Percentiles rank a stretch among this genome's conserved stretches.
Conservation (phyloP, 805 yeast species). For the Ogataea paraovalis region DNA sequence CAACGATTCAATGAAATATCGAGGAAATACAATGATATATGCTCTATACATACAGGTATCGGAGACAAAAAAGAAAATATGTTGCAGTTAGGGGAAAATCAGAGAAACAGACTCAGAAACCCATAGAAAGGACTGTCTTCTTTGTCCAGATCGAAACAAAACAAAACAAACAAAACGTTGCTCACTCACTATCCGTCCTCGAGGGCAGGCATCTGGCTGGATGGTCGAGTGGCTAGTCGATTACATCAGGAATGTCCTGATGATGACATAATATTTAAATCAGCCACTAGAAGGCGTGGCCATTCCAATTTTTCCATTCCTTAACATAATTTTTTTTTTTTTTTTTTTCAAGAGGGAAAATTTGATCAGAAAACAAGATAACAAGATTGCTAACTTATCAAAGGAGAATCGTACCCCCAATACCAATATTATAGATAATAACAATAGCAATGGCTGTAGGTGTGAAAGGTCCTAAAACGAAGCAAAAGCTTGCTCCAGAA, state of each 20-base stretch:
- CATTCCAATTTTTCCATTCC: not conserved
- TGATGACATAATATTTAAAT: not conserved
- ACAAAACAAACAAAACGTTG: no score
- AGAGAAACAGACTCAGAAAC: no score
- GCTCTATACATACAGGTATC: no score
- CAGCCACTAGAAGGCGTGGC: not conserved
- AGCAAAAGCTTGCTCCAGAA: constrained; percentile 78
- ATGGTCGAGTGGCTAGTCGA: not conserved
- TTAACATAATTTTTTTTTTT: not conserved
- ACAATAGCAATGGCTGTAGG: constrained; percentile 20
- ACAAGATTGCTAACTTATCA: no score
- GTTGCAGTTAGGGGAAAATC: no score
- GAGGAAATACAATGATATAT: no score
- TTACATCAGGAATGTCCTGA: not conserved
- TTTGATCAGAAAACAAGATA: constrained; percentile 2
- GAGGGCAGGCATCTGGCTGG: no score
- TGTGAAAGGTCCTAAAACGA: constrained; percentile 35
- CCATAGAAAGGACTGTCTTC: no score
- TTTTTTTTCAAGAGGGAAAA: not conserved
- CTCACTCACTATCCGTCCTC: not conserved
- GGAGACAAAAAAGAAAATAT: no score
- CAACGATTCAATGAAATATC: no score
- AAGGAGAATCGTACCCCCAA: no score
- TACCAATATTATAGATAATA: not conserved
- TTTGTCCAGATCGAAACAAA: not conserved